phyloP scores from a whole-genome alignment of 1,284 basidiomycete species.

The Somion occarium region DNA sequence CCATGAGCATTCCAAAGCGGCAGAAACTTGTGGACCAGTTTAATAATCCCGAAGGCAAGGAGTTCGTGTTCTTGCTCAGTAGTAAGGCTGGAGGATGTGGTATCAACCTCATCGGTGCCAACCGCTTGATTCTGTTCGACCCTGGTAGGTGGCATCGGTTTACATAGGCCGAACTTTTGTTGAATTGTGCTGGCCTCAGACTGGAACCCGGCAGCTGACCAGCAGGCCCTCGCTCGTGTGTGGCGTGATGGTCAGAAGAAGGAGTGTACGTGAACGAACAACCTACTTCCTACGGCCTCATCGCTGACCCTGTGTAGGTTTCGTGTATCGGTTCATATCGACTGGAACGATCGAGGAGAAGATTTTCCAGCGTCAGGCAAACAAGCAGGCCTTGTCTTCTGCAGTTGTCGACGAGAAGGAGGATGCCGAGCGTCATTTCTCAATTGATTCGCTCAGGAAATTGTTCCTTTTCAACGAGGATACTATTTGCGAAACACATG shows the following conservation, averaged over 20 bases:
- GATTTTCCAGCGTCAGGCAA: slow-evolving; percentile 94
- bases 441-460: slow-evolving; percentile 83
- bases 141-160: slow-evolving; percentile 66
- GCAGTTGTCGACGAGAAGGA: slow-evolving; percentile 98
- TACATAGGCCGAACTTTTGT: background rate
- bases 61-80: slow-evolving; percentile 94
- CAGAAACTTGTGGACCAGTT: slow-evolving; percentile 98
- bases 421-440: slow-evolving; percentile 95
- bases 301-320: slow-evolving; percentile 48
- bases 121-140: slow-evolving; percentile 93
- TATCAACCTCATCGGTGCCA: slow-evolving; percentile 97
- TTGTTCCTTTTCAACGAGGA: slow-evolving; percentile 90
- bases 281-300: background rate
- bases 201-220: slow-evolving; percentile 98
- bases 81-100: slow-evolving; percentile 98
- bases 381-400: slow-evolving; percentile 95
- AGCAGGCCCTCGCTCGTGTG: slow-evolving; percentile 96
- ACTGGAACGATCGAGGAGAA: slow-evolving; percentile 99
- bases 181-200: slow-evolving; percentile 42
- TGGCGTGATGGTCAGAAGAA: slow-evolving; percentile 99
- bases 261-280: slow-evolving; percentile 66
- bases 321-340: slow-evolving; percentile 97
- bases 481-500: slow-evolving; percentile 92
- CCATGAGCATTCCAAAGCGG: slow-evolving; percentile 91
- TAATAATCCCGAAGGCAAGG: slow-evolving; percentile 93